phyloP scores from a whole-genome alignment of 2,329 filamentous ascomycete genomes.

The Aspergillus sp. region DNA sequence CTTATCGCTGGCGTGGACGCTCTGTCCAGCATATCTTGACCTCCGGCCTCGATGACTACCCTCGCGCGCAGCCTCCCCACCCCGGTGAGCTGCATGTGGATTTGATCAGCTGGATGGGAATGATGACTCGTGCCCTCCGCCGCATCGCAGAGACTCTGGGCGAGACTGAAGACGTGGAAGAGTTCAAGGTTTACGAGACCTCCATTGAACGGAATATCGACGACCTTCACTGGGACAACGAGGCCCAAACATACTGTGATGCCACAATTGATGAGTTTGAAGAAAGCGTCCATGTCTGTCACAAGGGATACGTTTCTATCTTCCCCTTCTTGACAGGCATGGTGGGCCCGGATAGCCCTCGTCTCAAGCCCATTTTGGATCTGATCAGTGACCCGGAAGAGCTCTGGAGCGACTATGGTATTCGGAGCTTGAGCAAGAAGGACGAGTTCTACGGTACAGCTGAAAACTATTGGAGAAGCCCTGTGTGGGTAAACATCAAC shows the following conservation, averaged over 20 bases:
- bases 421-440: constrained; percentile 82
- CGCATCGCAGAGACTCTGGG: constrained; percentile 76
- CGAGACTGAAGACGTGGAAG: constrained; percentile 70
- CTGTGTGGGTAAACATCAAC: constrained; percentile 96
- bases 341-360: constrained; percentile 69
- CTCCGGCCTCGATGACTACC: constrained; percentile 94
- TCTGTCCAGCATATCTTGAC: constrained; percentile 84
- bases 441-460: constrained; percentile 81
- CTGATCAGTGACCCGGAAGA: constrained; percentile 78
- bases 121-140: constrained; percentile 84
- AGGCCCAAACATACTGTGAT: constrained; percentile 84
- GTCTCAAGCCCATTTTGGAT: constrained; percentile 72
- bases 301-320: constrained; percentile 92
- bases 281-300: constrained; percentile 84
- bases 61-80: constrained; percentile 87
- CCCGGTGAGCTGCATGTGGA: constrained; percentile 95
- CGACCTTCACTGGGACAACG: constrained; percentile 87
- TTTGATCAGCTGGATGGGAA: constrained; percentile 93
- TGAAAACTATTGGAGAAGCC: constrained; percentile 96
- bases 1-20: constrained; percentile 90
- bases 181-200: constrained; percentile 68
- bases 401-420: constrained; percentile 86
- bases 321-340: constrained; percentile 90
- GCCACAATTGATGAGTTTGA: constrained; percentile 94
- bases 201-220: constrained; percentile 84